Base-by-base conservation (phyloP, 1,284 basidiomycete genomes). In the Trichosporon sp. region DNA sequence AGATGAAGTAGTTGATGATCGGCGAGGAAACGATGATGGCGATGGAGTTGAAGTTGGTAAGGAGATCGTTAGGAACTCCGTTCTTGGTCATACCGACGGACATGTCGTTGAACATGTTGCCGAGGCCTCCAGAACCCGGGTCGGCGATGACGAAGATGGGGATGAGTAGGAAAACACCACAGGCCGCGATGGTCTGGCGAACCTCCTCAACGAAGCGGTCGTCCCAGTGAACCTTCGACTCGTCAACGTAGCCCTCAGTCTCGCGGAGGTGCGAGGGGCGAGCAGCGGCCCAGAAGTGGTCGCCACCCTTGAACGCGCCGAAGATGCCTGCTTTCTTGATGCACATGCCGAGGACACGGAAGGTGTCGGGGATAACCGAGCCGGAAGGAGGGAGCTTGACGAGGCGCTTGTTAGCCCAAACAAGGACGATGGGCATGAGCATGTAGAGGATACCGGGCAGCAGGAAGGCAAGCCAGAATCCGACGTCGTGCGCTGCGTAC, bases 151-250 rank as follows among this genome's bases (percentile, higher is more conserved):
- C 80, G 80, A 85, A 86, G 72, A 85, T 78, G 12, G 84, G 84
- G 72, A 84, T 82, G 66, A 85, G 76, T 64, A 81, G 70, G 78
- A 85, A 86, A 68, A 86, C 82, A 31, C 76, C 77, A 74, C 84
- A 85, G 18, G 85, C 85, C 62, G 80, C 78, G 75, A 84, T 75
- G 0, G 83, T 81, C 72, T 83, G 80, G 60, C 76, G 75, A 68
- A 86, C 78, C 74, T 86, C 85, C 64, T 84, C 83, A 29, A 86
- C 84, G 74, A 85, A 86, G 62, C 76, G 72, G 73, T 86, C 85
- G 75, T 86, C 85, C 77, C 84, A 86, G 63, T 76, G 80, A 74
- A 86, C 80, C 29, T 64, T 64, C 13, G 74, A 71, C 69, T 81
- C 80, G 70, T 81, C 81, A 62, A 79, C 58, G 8, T 31, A 8